A percentile compares a stretch with the other conserved stretches of the same genome.
phyloP scores from a whole-genome alignment of 78 protist species.

The Guillardia theta region DNA sequence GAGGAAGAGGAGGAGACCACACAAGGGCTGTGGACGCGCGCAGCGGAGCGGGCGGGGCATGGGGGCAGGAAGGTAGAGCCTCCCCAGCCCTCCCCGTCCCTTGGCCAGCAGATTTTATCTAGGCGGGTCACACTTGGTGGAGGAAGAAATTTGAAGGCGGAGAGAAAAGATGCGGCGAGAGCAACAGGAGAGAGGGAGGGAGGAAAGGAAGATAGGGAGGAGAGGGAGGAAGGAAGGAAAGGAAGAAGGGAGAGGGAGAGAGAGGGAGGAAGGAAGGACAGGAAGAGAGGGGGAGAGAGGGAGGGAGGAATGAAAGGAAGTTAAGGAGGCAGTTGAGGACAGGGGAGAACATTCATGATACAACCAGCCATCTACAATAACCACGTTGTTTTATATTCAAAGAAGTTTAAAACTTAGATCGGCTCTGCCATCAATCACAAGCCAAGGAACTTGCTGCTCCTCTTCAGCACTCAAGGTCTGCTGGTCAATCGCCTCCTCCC shows the following conservation, averaged over 20 bases:
- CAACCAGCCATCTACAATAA: not conserved
- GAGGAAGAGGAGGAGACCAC: too few relatives aligned
- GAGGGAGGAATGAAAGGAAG: not conserved
- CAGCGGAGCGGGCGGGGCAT: too few relatives aligned
- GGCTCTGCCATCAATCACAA: not conserved
- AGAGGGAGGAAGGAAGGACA: not conserved
- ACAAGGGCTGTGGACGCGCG: too few relatives aligned
- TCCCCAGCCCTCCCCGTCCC: not conserved
- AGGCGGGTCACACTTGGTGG: too few relatives aligned
- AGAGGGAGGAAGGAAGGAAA: not conserved
- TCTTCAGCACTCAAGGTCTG: not conserved
- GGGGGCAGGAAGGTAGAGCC: not conserved
- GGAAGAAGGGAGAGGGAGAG: not conserved
- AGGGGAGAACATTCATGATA: not conserved
- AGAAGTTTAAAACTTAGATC: not conserved
- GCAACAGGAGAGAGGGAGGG: not conserved
- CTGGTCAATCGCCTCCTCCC: not conserved
- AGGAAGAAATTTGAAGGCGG: too few relatives aligned
- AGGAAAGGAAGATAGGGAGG: not conserved
- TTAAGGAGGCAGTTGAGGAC: not conserved
- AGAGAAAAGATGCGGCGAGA: not conserved
- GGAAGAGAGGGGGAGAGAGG: not conserved
- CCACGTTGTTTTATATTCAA: not conserved
- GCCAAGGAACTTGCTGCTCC: not conserved
- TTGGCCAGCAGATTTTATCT: too few relatives aligned